A percentile compares a stretch with the other conserved stretches of the same genome.
Evolutionary conservation across 1,139 yeast species (phyloP).

Genomic region (Diutina neorugosa): DNA sequence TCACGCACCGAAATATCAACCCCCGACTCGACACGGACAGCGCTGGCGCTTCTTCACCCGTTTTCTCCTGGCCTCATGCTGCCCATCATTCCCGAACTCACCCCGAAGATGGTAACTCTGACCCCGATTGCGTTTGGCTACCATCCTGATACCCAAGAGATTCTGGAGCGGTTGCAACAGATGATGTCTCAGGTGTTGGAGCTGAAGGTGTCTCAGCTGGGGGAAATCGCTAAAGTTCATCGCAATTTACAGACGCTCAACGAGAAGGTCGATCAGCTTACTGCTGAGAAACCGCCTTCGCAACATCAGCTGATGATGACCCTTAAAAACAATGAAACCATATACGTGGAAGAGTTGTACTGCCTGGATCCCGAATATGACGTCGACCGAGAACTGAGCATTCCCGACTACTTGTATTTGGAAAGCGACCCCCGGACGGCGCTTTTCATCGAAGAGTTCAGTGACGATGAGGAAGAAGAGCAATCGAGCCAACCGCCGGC

Average conservation of each 20-base stretch:
- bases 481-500: not conserved
- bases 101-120: conserved; percentile 1
- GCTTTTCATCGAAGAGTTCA: conserved; percentile 1
- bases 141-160: not conserved
- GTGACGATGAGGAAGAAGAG: conserved; percentile 1
- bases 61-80: not conserved
- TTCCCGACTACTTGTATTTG: conserved; percentile 1
- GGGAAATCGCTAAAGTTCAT: not conserved
- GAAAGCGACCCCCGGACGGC: not conserved
- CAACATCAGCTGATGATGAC: not conserved
- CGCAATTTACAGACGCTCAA: not conserved
- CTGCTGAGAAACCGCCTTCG: not conserved
- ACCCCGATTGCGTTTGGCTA: not conserved
- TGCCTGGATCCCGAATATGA: not conserved
- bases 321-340: not conserved
- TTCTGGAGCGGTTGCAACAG: not conserved
- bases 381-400: not conserved
- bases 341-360: conserved; percentile 1
- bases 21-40: not conserved
- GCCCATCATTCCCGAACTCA: not conserved
- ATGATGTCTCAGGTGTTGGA: not conserved
- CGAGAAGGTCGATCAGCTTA: not conserved
- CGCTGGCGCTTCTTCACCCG: not conserved
- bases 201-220: not conserved
- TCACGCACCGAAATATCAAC: not conserved